Conservation (phyloP, 192 early-diverging fungal genomes). For the Jimgerdemannia lactiflua region DNA sequence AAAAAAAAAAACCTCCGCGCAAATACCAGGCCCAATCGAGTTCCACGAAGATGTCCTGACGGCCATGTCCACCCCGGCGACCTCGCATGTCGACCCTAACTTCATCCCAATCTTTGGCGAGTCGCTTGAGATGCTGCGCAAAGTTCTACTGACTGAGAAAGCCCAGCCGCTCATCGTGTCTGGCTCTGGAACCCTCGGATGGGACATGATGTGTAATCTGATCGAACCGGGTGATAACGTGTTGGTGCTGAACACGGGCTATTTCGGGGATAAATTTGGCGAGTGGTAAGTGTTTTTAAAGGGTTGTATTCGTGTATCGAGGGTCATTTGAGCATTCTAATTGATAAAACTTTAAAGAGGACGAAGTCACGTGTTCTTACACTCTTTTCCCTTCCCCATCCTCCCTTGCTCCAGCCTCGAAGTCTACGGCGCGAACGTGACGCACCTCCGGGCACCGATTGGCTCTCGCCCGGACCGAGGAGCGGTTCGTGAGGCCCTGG, state of each 20-base stretch:
- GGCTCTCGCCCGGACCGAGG: slow-evolving; percentile 69
- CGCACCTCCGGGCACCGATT: slow-evolving; percentile 64
- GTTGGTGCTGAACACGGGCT: slow-evolving; percentile 88
- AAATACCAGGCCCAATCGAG: slow-evolving; percentile 83
- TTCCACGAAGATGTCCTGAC: slow-evolving; percentile 84
- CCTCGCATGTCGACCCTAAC: slow-evolving; percentile 86
- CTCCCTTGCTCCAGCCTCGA: slow-evolving; percentile 53
- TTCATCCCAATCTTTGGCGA: slow-evolving; percentile 90
- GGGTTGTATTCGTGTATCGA: not conserved
- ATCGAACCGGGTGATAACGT: slow-evolving; percentile 86
- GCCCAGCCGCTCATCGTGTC: slow-evolving; percentile 95
- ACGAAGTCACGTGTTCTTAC: not conserved
- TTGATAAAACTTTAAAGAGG: not conserved
- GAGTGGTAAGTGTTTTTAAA: slow-evolving; percentile 65
- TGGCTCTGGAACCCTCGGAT: slow-evolving; percentile 96
- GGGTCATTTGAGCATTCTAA: not conserved
- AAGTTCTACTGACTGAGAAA: slow-evolving; percentile 72
- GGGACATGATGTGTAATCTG: slow-evolving; percentile 96
- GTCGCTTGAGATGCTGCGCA: slow-evolving; percentile 78
- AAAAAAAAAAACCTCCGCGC: not conserved
- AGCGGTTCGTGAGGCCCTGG: slow-evolving; percentile 64
- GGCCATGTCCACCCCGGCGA: slow-evolving; percentile 87
- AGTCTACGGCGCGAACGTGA: slow-evolving; percentile 89
- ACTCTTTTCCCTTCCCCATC: not conserved
- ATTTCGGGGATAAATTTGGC: slow-evolving; percentile 95